Conservation (phyloP, 306 rosid species). For the Medicago ruthenica region DNA sequence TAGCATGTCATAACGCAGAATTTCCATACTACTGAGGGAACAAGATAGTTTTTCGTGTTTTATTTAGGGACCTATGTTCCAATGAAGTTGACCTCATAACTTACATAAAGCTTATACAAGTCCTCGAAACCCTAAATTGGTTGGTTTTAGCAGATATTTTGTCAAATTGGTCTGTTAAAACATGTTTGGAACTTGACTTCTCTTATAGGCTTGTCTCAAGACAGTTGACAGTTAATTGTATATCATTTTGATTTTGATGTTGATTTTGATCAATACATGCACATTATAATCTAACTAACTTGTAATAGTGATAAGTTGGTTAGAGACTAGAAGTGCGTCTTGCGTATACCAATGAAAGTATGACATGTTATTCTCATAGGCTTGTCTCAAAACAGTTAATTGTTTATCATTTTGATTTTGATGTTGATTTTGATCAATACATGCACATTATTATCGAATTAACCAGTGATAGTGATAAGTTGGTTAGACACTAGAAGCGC, state of each 20-base stretch:
- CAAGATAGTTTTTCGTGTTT: constrained; percentile 15
- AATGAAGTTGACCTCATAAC: background rate
- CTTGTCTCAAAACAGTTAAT: too few relatives aligned
- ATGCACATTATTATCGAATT: too few relatives aligned
- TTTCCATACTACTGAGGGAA: constrained; percentile 17
- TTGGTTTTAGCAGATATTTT: constrained; percentile 12
- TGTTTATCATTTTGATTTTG: too few relatives aligned
- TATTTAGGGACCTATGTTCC: background rate
- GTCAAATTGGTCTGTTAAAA: background rate
- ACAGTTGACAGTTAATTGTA: background rate
- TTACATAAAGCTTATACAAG: constrained; percentile 3
- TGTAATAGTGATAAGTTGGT: too few relatives aligned
- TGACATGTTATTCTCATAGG: too few relatives aligned
- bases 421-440: too few relatives aligned
- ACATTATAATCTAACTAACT: too few relatives aligned
- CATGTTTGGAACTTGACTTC: constrained; percentile 31
- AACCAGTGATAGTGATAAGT: too few relatives aligned
- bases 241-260: constrained; percentile 22
- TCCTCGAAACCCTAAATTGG: constrained; percentile 1
- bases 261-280: too few relatives aligned
- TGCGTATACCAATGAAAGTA: too few relatives aligned
- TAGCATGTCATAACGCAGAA: constrained; percentile 13
- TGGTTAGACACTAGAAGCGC: too few relatives aligned
- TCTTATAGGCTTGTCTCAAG: constrained; percentile 17
- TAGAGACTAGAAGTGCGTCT: too few relatives aligned